Evolutionary conservation across 1,139 yeast species (phyloP), one percentile per base, ranked within the genome.

Genomic region (Saccharomyces pastorianus): DNA sequence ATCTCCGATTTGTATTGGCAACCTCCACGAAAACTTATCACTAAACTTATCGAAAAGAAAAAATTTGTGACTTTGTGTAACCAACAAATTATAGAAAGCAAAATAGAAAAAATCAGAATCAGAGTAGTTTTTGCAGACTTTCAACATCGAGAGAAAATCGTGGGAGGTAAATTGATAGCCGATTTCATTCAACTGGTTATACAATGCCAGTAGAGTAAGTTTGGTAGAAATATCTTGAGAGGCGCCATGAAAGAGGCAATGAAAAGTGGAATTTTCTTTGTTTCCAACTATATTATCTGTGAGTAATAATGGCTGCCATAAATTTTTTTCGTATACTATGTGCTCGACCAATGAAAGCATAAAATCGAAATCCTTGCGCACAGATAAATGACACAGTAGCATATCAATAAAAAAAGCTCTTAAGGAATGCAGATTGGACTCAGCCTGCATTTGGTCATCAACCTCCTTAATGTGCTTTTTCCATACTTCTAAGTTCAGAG

Each of bases 91-190:
- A 44, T 49, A 59, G 13, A 60, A 51, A 44, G 58, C 58, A 46
- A 47, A 58, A 50, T 55, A 59, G 17, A 58, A 48, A 6, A 55
- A 46, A 26, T 48, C 52, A 23, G 49, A 53, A 17, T 57, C 53
- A 9, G 51, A 42, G 7, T 58, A 58, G 8, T 51, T 42, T 4
- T 53, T 42, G 17, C 58, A 53, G 9, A 60, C 44, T 25, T 50
- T 52, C 53, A 61, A 56, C 55, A 59, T 53, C 38, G 46, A 50
- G 7, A 52, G 58, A 50, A 53, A 61, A 47, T 60, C 64, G 46
- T 51, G 50, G 2, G 55, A 50, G 14, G 56, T 59, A 38, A 60
- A 56, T 6, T 51, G 31, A 34, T 55, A 55, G 2, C 26, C 50
- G 5, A 51, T 13, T 31, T n/a, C 8, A 31, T 4, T 29, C 57